Percentiles rank a stretch among this genome's conserved stretches.
These are phyloP conservation scores for Carpinus fangiana DNA, from an alignment of 306 rosid genomes.

Conservation along the genomic window DNA sequence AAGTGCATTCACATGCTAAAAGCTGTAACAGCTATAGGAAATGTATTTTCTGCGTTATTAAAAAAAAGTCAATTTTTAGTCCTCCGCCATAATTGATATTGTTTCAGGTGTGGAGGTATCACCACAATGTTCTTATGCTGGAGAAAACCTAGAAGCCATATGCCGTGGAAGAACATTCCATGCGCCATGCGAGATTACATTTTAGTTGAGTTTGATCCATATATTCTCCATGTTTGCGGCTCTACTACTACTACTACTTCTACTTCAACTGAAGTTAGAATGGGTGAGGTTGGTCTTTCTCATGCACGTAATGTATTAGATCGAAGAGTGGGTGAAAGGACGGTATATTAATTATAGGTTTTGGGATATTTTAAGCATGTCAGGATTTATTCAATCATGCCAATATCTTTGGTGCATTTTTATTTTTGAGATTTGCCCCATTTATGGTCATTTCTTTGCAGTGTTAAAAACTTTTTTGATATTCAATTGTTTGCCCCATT, in stretches of 20 bases:
- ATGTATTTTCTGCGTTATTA: conserved; percentile 6
- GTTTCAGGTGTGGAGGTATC: conserved; percentile 92
- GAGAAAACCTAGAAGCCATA: conserved; percentile 90
- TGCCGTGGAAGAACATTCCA: conserved; percentile 99
- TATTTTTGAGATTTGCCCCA: neutral
- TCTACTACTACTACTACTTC: neutral
- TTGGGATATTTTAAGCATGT: conserved; percentile 12
- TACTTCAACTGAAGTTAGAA: conserved; percentile 21
- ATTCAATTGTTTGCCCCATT: neutral
- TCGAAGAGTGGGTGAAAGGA: conserved; percentile 13
- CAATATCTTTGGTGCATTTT: neutral
- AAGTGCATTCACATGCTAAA: neutral
- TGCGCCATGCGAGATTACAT: conserved; percentile 94
- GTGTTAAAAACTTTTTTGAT: conserved; percentile 1
- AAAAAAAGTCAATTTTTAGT: conserved; percentile 11
- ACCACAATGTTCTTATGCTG: conserved; percentile 89
- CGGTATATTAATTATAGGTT: conserved; percentile 9
- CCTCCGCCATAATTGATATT: conserved; percentile 25
- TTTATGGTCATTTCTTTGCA: neutral
- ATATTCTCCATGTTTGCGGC: conserved; percentile 32
- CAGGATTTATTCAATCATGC: conserved; percentile 22
- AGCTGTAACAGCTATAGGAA: neutral
- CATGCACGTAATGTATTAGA: conserved; percentile 22
- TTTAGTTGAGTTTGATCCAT: conserved; percentile 38
- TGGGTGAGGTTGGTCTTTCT: conserved; percentile 30